A percentile compares a stretch with the other conserved stretches of the same genome.
phyloP scores from a whole-genome alignment of 192 early-diverging fungal species.

The Chytriomyces sp. region DNA sequence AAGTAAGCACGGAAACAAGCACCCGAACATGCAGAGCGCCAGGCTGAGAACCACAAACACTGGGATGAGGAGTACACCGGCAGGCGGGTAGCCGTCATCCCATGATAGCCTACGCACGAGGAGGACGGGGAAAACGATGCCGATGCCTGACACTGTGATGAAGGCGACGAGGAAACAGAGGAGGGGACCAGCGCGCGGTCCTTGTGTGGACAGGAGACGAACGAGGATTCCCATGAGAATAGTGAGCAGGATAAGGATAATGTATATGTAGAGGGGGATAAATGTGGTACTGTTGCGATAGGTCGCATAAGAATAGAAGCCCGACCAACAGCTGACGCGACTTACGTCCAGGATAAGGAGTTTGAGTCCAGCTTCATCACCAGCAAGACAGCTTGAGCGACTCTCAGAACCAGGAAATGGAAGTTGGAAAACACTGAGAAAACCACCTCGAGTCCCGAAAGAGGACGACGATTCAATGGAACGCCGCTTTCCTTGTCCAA shows the following conservation, averaged over 20 bases:
- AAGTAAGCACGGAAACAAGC: conserved; percentile 38
- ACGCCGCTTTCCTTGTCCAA: conserved; percentile 18
- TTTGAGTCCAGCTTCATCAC: conserved; percentile 42
- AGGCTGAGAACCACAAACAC: conserved; percentile 47
- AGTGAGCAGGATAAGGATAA: conserved; percentile 38
- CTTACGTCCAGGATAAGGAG: conserved; percentile 25
- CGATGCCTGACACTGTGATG: too few relatives aligned
- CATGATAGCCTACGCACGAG: too few relatives aligned
- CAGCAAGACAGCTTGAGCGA: conserved; percentile 69
- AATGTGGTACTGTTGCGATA: not conserved
- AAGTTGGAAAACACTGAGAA: conserved; percentile 43
- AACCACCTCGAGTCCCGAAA: conserved; percentile 22
- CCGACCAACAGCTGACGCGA: not conserved
- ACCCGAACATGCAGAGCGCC: conserved; percentile 48
- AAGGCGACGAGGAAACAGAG: too few relatives aligned
- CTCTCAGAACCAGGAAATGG: conserved; percentile 64
- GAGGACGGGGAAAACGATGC: too few relatives aligned
- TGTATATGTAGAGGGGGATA: conserved; percentile 32
- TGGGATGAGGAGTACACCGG: conserved; percentile 49
- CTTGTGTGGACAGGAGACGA: conserved; percentile 43
- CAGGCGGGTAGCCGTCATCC: too few relatives aligned
- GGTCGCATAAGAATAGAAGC: not conserved
- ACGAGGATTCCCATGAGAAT: conserved; percentile 7
- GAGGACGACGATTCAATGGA: too few relatives aligned
- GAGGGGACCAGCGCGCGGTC: conserved; percentile 21